phyloP scores from a whole-genome alignment of 2,329 filamentous ascomycete genomes.

The Ploettnerulaceae sp. region DNA sequence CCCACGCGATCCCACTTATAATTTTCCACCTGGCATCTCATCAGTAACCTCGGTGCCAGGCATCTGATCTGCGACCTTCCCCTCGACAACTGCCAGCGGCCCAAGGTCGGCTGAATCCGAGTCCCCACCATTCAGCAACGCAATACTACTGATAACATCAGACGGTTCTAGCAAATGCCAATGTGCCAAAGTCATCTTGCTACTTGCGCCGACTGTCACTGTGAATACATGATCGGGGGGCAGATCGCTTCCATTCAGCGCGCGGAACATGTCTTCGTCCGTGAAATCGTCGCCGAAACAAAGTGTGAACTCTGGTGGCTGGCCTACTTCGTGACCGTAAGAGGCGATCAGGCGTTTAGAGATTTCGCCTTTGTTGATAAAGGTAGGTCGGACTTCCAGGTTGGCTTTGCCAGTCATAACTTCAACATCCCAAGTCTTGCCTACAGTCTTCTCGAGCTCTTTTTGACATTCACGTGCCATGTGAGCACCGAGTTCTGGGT shows the following conservation, averaged over 20 bases:
- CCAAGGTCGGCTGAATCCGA: slow-evolving; percentile 27
- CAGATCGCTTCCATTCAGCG: slow-evolving; percentile 58
- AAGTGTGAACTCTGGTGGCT: slow-evolving; percentile 76
- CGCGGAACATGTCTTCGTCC: slow-evolving; percentile 94
- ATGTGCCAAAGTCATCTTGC: slow-evolving; percentile 83
- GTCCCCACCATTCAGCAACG: slow-evolving; percentile 42
- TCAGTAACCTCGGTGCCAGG: slow-evolving; percentile 22
- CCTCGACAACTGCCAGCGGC: slow-evolving; percentile 28
- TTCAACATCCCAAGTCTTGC: slow-evolving; percentile 80
- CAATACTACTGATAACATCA: slow-evolving; percentile 72
- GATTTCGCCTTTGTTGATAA: slow-evolving; percentile 98
- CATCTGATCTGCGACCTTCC: slow-evolving; percentile 25
- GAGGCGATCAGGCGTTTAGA: slow-evolving; percentile 74
- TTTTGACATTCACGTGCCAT: slow-evolving; percentile 78
- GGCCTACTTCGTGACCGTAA: slow-evolving; percentile 52
- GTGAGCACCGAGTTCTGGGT: slow-evolving; percentile 77
- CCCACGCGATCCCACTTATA: slow-evolving; percentile 8
- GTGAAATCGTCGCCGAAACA: slow-evolving; percentile 96
- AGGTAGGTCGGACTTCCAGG: slow-evolving; percentile 90
- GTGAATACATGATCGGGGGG: slow-evolving; percentile 71
- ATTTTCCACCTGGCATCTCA: slow-evolving; percentile 23
- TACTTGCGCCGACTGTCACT: slow-evolving; percentile 85
- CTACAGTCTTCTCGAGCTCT: slow-evolving; percentile 72
- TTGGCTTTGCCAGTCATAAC: slow-evolving; percentile 98
- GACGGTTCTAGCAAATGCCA: slow-evolving; percentile 87